Evolutionary conservation across 352 stramenopile genomes (phyloP).

Genomic region (Peronosclerospora sorghi): DNA sequence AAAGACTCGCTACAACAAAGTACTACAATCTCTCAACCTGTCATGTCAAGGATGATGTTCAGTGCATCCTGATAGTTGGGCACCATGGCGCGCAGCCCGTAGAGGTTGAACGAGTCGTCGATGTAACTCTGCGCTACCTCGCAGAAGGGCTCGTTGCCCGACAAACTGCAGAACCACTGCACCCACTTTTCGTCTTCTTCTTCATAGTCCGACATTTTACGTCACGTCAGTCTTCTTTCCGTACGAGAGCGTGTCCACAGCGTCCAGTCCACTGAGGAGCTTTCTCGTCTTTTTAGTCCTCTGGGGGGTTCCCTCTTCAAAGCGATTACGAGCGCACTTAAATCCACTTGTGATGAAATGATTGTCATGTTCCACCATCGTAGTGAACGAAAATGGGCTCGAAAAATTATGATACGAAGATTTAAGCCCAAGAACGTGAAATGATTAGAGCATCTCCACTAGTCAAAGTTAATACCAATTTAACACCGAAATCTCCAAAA

Average conservation of each 20-base stretch:
- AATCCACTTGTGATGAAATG: constrained; percentile 4
- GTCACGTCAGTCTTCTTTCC: constrained; percentile 2
- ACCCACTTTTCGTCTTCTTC: constrained; percentile 89
- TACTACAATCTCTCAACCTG: constrained; percentile 21
- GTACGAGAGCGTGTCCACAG: neutral
- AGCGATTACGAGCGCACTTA: constrained; percentile 23
- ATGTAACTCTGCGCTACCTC: constrained; percentile 89
- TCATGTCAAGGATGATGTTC: constrained; percentile 89
- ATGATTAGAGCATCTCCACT: too few relatives aligned
- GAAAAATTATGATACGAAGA: constrained; percentile 1
- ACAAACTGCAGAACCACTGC: constrained; percentile 89
- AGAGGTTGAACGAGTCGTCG: constrained; percentile 91
- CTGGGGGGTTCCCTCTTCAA: constrained; percentile 17
- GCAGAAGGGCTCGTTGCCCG: constrained; percentile 88
- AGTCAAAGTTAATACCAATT: too few relatives aligned
- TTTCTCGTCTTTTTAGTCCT: constrained; percentile 9
- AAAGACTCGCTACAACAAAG: neutral
- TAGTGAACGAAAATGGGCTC: neutral
- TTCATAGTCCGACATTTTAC: constrained; percentile 81
- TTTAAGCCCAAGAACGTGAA: constrained; percentile 12
- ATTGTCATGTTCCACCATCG: neutral
- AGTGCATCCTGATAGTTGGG: constrained; percentile 86
- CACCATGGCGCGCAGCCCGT: constrained; percentile 81
- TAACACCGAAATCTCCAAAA: too few relatives aligned
- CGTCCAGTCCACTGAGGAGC: constrained; percentile 25